A percentile compares a stretch with the other conserved stretches of the same genome.
Evolutionary conservation across 345 rosid species (phyloP).

Genomic region (Capsella bursapastoris): DNA sequence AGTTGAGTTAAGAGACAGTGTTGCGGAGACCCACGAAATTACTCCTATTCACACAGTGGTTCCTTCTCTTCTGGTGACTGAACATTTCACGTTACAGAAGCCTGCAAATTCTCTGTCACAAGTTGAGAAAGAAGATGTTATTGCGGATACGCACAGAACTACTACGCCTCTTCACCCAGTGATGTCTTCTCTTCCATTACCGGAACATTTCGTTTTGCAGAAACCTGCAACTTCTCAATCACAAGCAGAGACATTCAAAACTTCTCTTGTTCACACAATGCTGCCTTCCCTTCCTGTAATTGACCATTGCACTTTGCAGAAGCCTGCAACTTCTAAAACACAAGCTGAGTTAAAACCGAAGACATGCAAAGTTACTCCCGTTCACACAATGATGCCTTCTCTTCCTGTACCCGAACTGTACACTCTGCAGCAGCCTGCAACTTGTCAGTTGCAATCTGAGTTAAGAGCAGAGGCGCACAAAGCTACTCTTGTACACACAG

Average conservation of each 20-base stretch:
- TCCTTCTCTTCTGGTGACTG: slow-evolving; percentile 47
- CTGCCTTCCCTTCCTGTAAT: slow-evolving; percentile 50
- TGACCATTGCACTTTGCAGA: slow-evolving; percentile 37
- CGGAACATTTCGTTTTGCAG: slow-evolving; percentile 29
- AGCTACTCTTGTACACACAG: slow-evolving; percentile 26
- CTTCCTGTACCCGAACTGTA: slow-evolving; percentile 34
- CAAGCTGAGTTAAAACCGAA: slow-evolving; percentile 43
- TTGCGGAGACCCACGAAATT: slow-evolving; percentile 18
- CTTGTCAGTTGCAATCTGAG: slow-evolving; percentile 43
- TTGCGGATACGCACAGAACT: slow-evolving; percentile 25
- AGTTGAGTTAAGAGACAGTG: slow-evolving; percentile 34
- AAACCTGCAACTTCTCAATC: slow-evolving; percentile 44
- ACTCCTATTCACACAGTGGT: slow-evolving; percentile 15
- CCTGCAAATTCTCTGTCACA: slow-evolving; percentile 45
- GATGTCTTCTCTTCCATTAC: slow-evolving; percentile 48
- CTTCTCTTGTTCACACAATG: slow-evolving; percentile 14
- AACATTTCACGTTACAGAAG: slow-evolving; percentile 22
- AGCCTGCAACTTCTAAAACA: slow-evolving; percentile 41
- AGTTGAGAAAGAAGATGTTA: slow-evolving; percentile 38
- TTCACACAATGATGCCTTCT: slow-evolving; percentile 41
- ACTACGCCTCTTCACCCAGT: slow-evolving; percentile 6
- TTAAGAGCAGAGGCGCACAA: slow-evolving; percentile 33
- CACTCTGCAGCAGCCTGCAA: slow-evolving; percentile 42
- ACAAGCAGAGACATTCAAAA: slow-evolving; percentile 41
- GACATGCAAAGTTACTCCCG: slow-evolving; percentile 27